A percentile compares a stretch with the other conserved stretches of the same genome.
Conservation (phyloP, 306 rosid species). For the Prunus salicina region DNA sequence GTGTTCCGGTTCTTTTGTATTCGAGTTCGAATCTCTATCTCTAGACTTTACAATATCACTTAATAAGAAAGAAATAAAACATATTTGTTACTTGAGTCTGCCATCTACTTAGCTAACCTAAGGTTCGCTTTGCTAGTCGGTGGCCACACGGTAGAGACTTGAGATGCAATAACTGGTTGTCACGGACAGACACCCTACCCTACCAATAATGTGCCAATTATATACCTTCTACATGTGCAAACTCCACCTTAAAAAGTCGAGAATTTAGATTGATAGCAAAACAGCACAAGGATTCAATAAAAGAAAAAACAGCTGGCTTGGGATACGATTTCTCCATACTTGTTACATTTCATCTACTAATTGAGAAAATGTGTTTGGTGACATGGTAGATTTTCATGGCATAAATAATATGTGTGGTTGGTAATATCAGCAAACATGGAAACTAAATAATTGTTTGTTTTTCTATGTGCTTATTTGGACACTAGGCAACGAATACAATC, state of each 20-base stretch:
- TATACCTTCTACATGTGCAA: too few species aligned
- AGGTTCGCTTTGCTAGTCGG: neutral
- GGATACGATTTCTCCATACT: neutral
- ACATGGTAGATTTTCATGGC: neutral
- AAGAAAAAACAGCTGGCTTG: neutral
- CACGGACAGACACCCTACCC: neutral
- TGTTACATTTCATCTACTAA: neutral
- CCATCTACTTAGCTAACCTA: neutral
- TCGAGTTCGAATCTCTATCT: too few species aligned
- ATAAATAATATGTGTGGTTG: neutral
- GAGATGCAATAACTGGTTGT: neutral
- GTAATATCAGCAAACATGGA: neutral
- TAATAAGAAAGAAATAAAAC: too few species aligned
- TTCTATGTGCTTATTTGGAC: neutral
- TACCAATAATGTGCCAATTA: neutral
- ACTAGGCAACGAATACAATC: neutral
- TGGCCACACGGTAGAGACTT: neutral
- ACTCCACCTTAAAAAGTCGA: neutral
- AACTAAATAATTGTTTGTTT: neutral
- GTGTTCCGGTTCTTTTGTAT: too few species aligned
- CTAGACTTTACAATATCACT: too few species aligned
- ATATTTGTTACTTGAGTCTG: neutral
- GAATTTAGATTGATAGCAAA: neutral
- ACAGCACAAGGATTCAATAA: neutral
- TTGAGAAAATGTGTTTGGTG: neutral